phyloP scores from a whole-genome alignment of 140 eudicot genomes.

The Erigeron philadelphicus region DNA sequence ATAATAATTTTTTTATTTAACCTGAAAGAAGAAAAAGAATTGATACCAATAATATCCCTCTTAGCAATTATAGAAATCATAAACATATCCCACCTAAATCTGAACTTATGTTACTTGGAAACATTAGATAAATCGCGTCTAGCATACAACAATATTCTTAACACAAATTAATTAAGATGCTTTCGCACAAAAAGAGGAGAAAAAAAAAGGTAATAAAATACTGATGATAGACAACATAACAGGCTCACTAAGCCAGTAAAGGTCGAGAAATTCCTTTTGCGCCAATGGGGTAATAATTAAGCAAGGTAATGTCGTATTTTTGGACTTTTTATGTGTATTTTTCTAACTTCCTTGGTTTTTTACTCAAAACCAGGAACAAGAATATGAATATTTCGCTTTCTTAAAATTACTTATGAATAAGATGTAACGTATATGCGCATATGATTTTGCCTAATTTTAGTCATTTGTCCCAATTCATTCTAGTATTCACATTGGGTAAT shows the following conservation, averaged over 20 bases:
- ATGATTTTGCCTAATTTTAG: not conserved
- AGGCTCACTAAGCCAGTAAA: conserved; percentile 15
- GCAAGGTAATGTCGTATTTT: no score
- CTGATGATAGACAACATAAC: not conserved
- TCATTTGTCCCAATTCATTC: no score
- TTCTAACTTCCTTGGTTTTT: not conserved
- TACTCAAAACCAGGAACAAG: not conserved
- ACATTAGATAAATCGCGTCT: conserved; percentile 29
- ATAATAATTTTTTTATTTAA: no score
- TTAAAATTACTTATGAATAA: not conserved
- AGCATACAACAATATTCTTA: not conserved
- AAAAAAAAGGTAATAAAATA: not conserved
- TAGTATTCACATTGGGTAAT: no score
- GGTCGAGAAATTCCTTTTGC: no score
- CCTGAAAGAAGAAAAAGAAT: no score
- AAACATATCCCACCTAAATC: conserved; percentile 13
- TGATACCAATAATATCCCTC: not conserved
- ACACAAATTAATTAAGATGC: not conserved
- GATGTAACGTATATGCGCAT: not conserved
- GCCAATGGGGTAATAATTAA: no score
- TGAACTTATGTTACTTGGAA: conserved; percentile 17
- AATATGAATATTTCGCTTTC: conserved; percentile 19
- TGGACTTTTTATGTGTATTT: not conserved
- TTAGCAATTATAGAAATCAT: not conserved
- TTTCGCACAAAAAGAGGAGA: not conserved